Conservation (phyloP, 2,329 filamentous ascomycete genomes). For the Boeremia lycopersici region DNA sequence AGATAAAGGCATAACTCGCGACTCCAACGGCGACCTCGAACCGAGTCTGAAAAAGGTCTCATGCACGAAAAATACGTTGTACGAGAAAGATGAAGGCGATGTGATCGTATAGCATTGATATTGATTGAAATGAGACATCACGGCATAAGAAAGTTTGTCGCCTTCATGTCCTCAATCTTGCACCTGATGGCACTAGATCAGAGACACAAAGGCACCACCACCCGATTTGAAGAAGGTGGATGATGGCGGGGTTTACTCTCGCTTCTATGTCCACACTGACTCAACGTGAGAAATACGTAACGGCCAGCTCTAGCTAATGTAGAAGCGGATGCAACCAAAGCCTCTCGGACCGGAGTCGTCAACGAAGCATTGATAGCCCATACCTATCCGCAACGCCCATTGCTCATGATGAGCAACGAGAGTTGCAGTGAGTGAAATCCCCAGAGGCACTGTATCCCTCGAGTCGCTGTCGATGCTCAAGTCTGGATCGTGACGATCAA, state of each 20-base stretch:
- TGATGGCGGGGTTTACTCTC: slow-evolving; percentile 38
- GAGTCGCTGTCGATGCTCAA: background rate
- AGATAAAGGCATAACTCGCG: too few relatives aligned
- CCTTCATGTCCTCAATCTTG: slow-evolving; percentile 32
- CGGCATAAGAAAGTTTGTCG: slow-evolving; percentile 31
- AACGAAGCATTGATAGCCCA: slow-evolving; percentile 4
- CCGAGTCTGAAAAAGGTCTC: background rate
- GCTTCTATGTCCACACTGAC: slow-evolving; percentile 53
- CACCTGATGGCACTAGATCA: slow-evolving; percentile 31
- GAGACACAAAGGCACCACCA: slow-evolving; percentile 37
- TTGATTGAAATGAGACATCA: background rate
- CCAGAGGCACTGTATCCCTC: slow-evolving; percentile 7
- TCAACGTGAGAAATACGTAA: slow-evolving; percentile 44
- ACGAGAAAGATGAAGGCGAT: background rate
- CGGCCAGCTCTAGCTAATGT: slow-evolving; percentile 52
- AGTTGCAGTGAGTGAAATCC: slow-evolving; percentile 15
- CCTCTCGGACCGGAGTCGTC: slow-evolving; percentile 4
- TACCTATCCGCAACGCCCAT: slow-evolving; percentile 10
- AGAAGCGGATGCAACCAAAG: slow-evolving; percentile 37
- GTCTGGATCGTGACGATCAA: background rate
- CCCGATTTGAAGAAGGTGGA: slow-evolving; percentile 33
- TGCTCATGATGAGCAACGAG: slow-evolving; percentile 8
- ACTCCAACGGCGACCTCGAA: too few relatives aligned
- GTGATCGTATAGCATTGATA: background rate
- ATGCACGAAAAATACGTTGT: background rate